Base-by-base conservation (phyloP, 768 basidiomycete species). In the Amanita thiersii region DNA sequence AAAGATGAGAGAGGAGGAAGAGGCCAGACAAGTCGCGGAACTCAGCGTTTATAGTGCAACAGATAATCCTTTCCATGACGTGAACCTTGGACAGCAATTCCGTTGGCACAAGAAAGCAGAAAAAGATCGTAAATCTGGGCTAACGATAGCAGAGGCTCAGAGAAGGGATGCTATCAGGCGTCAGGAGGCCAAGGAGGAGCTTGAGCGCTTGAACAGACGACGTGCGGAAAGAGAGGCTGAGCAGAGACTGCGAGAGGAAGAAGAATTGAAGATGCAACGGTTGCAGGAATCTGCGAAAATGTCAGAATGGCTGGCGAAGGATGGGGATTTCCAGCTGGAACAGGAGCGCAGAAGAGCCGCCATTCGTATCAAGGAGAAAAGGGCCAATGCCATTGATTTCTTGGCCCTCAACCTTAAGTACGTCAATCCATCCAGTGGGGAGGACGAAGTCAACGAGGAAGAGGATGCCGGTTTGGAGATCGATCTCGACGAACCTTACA, bases 91-190 rank as follows among this genome's bases (percentile, higher is more conserved):
- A 15, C 89, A 97, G 56, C 90, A 93, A 58, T 99, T 99, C 62
- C 81, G 86, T 44, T 99, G 96, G 96, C 88, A 92, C 65, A 99
- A 99, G 72, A 99, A 99, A 68, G 77, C 80, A 19, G 96, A 99
- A 60, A 90, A 91, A 67, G 96, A 99, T 59, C 75, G 79, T 53
- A 97, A 94, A 63, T 65, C 78, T 46, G 96, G 96, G 1, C 54
- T 98, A 37, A 75, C 81, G 0, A 54, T 79, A 1, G 81, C 79
- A 0, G 96, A 99, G 54, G 70, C 85, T 1, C 82, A 86, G 47
- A 70, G 72, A 48, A 75, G 76, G 51, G 96, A 99, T 64, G 79
- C 81, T 1, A 57, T 88, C 18, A 65, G 93, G 43, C 71, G 82
- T 28, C 79, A 85, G 52, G 96, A 99, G 53, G 92, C 93, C 3